Base-by-base conservation (phyloP, 1,284 basidiomycete species). In the Tilletia horrida region DNA sequence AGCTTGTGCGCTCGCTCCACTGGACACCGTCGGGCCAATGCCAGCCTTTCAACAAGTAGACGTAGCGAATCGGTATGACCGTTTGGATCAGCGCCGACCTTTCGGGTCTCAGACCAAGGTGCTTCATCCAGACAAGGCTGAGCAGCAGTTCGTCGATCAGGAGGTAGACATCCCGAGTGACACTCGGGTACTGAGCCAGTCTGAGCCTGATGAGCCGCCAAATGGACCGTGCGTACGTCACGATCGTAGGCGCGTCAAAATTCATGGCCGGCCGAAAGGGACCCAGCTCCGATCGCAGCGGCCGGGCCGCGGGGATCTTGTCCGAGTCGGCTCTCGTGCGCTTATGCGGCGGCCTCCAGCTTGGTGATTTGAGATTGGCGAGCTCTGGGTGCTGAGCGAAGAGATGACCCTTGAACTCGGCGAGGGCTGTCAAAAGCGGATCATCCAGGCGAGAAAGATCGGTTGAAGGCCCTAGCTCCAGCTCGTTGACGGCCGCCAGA, bases 11-110 rank as follows among this genome's bases (percentile, higher is more conserved):
- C 1, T 4, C 13, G 1, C 13, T 14, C n/a, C 6, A 13, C 3
- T 52, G 50, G n/a, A 52, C 50, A 27, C 50, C 50, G n/a, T 27
- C 27, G 11, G 50, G 50, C 55, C 55, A 59, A 13, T 25, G 13
- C 55, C 27, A 35, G 11, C 27, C 27, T 16, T 40, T 9, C 13
- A 8, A 18, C 55, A 16, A 16, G n/a, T 59, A 59, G 29, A 59
- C 55, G 16, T 59, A 16, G 16, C 27, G 23, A 14, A 59, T 16
- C 3, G 55, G 55, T 9, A 40, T 8, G 29, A 59, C 11, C 9
- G 35, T 29, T 18, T 9, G 27, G 2, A 8, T 18, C 1, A 59
- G 8, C 7, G 27, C 9, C 9, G 18, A n/a, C 9, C 14, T 7
- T 31, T 35, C 31, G 55, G 55, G 13, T 40, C 27, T n/a, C 14